These are phyloP conservation scores for Diaporthe citri DNA, from an alignment of 2,329 filamentous ascomycete species.

Conservation along the genomic window DNA sequence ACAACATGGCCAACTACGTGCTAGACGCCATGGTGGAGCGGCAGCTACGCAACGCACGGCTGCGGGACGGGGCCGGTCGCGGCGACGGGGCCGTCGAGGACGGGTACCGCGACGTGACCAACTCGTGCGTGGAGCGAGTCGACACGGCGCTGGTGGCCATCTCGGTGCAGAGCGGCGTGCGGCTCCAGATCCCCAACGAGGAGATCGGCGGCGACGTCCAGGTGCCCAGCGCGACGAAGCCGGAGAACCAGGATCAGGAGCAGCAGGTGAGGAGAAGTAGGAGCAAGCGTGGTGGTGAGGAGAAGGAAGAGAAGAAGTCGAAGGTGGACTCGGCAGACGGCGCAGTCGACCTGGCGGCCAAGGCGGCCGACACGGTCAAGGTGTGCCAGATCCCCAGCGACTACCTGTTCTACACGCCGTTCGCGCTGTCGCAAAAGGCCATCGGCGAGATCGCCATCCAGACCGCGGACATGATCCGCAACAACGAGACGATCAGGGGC, in stretches of 20 bases:
- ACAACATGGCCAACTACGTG: slow-evolving; percentile 56
- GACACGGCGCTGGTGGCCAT: slow-evolving; percentile 11
- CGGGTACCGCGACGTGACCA: slow-evolving; percentile 57
- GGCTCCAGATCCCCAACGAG: slow-evolving; percentile 43
- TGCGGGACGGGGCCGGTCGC: slow-evolving; percentile 58
- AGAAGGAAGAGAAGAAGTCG: not conserved
- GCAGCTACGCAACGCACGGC: slow-evolving; percentile 57
- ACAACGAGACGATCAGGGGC: slow-evolving; percentile 37
- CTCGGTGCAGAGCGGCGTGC: slow-evolving; percentile 40
- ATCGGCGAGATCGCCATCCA: slow-evolving; percentile 44
- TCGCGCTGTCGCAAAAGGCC: slow-evolving; percentile 56
- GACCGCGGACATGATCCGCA: slow-evolving; percentile 37
- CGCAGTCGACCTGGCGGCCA: slow-evolving; percentile 37
- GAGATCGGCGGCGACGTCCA: slow-evolving; percentile 39
- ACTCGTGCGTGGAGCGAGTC: slow-evolving; percentile 54
- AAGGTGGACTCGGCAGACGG: not conserved
- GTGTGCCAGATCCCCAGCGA: slow-evolving; percentile 59
- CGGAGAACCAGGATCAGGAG: not conserved
- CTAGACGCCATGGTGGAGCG: slow-evolving; percentile 61
- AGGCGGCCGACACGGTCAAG: slow-evolving; percentile 39
- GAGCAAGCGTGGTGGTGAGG: not conserved
- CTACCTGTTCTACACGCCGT: slow-evolving; percentile 66
- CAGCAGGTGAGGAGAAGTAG: not conserved
- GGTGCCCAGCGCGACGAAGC: slow-evolving; percentile 40
- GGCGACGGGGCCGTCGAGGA: slow-evolving; percentile 52